Conservation (phyloP, 805 yeast species). For the Candida chilensis region DNA sequence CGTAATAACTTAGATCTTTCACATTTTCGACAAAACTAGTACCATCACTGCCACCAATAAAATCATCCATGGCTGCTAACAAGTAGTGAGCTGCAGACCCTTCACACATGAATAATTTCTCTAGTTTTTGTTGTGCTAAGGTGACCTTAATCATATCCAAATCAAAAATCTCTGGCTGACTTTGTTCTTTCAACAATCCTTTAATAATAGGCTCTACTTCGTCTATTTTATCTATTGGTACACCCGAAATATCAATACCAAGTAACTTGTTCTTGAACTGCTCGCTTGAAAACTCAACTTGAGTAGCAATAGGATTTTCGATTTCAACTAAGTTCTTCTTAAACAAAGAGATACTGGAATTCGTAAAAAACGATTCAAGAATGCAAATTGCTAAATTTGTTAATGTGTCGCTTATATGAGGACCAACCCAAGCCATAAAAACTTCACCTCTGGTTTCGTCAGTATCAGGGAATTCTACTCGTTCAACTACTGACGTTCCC, state of each 20-base stretch:
- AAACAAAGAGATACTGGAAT: slow-evolving; percentile 68
- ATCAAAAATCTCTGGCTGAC: slow-evolving; percentile 44
- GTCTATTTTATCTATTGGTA: slow-evolving; percentile 57
- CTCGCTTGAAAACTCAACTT: slow-evolving; percentile 60
- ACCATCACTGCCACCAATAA: slow-evolving; percentile 61
- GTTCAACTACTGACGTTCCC: slow-evolving; percentile 27
- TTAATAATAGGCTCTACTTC: slow-evolving; percentile 43
- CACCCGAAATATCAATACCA: slow-evolving; percentile 53
- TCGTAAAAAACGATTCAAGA: slow-evolving; percentile 66
- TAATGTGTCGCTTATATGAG: slow-evolving; percentile 41
- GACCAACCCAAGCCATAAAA: slow-evolving; percentile 75
- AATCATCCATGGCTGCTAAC: slow-evolving; percentile 68
- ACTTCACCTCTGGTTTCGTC: slow-evolving; percentile 82
- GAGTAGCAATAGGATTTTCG: slow-evolving; percentile 73
- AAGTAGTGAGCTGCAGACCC: slow-evolving; percentile 50
- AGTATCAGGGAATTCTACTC: slow-evolving; percentile 76
- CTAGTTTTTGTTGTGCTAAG: slow-evolving; percentile 54
- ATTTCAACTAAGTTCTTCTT: slow-evolving; percentile 68
- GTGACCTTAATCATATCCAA: slow-evolving; percentile 57
- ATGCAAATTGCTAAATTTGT: slow-evolving; percentile 63
- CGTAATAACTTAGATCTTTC: slow-evolving; percentile 51
- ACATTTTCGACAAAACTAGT: slow-evolving; percentile 46
- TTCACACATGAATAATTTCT: slow-evolving; percentile 52
- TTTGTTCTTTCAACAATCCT: slow-evolving; percentile 43
- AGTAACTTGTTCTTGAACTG: slow-evolving; percentile 58